Base-by-base conservation (phyloP, 176 grass and related monocot genomes). In the Rhipidocladum racemiflorum region DNA sequence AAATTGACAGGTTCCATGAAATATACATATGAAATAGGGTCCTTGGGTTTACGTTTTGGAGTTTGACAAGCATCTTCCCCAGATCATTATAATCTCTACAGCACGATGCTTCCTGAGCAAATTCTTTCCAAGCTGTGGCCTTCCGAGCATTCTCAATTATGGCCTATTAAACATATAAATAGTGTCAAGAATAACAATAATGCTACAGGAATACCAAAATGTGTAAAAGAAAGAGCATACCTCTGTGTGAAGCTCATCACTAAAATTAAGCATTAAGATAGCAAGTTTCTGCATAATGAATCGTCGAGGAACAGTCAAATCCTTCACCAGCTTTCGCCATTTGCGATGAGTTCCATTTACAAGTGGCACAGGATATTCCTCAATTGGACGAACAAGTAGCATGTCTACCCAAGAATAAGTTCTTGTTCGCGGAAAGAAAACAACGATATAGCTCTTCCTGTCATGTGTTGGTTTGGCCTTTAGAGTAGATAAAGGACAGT, bases 401-500 rank as follows among this genome's bases (percentile, higher is more conserved):
- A 94, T 91, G 86, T 95, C 92, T 24, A 91, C 85, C 96, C 96
- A 99, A 55, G 88, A 99, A 88, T 99, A 90, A 78, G 89, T 89
- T 80, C 82, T 99, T 87, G 85, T 88, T 65, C 93, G 93, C 4
- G 92, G 96, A 70, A 99, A 99, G 89, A 99, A 99, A 76, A 95
- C 85, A 74, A 91, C 70, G 70, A 95, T 91, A 69, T 95, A 95
- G 21, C 53, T 95, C 85, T 99, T 99, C 80, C 88, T 88, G 72
- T 91, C 89, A 84, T 91, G 89, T 65, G 92, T 93, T 74, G 96
- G 96, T 86, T 99, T 99, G 55, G 89, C 93, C 79, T 85, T 91
- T 70, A 99, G 81, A 64, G 93, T 91, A 78, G 87, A 66, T 14
- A 91, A 89, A 85, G 96, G 93, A 69, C 85, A 92, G 85, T 99